Evolutionary conservation across 768 basidiomycete species (phyloP), one percentile per base, ranked within the genome.

Genomic region (Mycena capillaripes): DNA sequence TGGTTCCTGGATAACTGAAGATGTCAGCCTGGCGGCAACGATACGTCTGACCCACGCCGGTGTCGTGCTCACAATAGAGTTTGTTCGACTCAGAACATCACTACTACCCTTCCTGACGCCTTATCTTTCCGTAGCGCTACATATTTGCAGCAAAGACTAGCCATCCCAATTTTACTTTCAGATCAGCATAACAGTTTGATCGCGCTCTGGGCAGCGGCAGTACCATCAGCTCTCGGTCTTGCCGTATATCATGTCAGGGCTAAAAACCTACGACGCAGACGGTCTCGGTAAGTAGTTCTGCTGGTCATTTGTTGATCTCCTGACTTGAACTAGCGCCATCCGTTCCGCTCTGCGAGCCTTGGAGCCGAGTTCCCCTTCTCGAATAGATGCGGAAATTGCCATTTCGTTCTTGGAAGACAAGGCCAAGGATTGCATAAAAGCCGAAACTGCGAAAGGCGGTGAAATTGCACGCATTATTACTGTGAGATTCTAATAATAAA

Each of bases 381-480:
- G 87, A 76, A 86, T 87, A 76, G 90, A 94, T 79, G 89, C 90
- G 56, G 88, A 91, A 72, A 89, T 92, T 10, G 90, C 90, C 9
- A 81, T 86, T 69, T 82, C 81, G 63, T 81, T 97, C 53, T 87
- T 97, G 75, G 87, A 87, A 73, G 92, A 95, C 67, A 86, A 88
- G 19, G 93, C 93, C 17, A 86, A 85, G 78, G 89, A 89, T 76
- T 92, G 91, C 77, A 86, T 86, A 71, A 86, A 90, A 40, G 81
- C 86, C 29, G 95, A 97, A 81, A 87, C 86, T 72, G 85, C 86
- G 27, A 90, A 87, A 81, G 89, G 90, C 84, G 95, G 95, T 93
- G 79, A 63, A 21, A 38, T 68, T 34, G 25, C 46, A 46, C 67
- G 55, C 69, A 65, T 76, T 74, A 69, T 78, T 66, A 71, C 76